Evolutionary conservation across 1,284 basidiomycete species (phyloP).

Genomic region (Meripilus lineatus): DNA sequence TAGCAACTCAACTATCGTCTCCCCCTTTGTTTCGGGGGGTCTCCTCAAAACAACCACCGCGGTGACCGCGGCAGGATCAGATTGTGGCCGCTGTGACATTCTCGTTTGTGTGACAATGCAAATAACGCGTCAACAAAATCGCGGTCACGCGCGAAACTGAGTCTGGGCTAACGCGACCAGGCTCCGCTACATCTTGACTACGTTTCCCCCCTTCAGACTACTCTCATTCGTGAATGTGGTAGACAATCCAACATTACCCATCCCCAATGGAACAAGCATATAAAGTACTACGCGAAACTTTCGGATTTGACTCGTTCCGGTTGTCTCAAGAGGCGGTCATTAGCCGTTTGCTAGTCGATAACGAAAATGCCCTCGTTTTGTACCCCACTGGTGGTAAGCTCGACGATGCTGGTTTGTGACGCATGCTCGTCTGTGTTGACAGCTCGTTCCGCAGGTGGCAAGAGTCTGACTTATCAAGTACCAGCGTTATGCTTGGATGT

Average conservation of each 20-base stretch:
- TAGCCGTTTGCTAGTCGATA: conserved; percentile 31
- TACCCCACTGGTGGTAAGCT: conserved; percentile 33
- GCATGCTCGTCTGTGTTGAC: too few relatives aligned
- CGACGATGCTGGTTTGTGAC: too few relatives aligned
- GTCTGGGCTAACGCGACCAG: not conserved
- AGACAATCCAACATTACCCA: not conserved
- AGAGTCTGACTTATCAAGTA: conserved; percentile 54
- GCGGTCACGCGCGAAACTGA: not conserved
- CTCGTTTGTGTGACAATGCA: too few relatives aligned
- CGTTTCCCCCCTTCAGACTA: not conserved
- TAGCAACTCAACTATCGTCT: too few relatives aligned
- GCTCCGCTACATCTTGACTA: not conserved
- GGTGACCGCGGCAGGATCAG: too few relatives aligned
- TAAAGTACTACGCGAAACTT: conserved; percentile 27
- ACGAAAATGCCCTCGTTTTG: conserved; percentile 35
- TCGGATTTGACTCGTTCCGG: conserved; percentile 31
- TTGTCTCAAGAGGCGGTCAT: conserved; percentile 38
- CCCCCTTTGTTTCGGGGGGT: too few relatives aligned
- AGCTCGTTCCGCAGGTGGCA: conserved; percentile 25
- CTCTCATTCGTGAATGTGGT: not conserved
- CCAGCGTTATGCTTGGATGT: conserved; percentile 53
- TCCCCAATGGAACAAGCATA: conserved; percentile 28
- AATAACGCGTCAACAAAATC: conserved; percentile 7
- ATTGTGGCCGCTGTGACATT: too few relatives aligned
- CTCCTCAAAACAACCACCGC: too few relatives aligned